Percentiles rank a stretch among this genome's conserved stretches.
Conservation (phyloP, 192 early-diverging fungal species). For the Backusella liffmaniae region DNA sequence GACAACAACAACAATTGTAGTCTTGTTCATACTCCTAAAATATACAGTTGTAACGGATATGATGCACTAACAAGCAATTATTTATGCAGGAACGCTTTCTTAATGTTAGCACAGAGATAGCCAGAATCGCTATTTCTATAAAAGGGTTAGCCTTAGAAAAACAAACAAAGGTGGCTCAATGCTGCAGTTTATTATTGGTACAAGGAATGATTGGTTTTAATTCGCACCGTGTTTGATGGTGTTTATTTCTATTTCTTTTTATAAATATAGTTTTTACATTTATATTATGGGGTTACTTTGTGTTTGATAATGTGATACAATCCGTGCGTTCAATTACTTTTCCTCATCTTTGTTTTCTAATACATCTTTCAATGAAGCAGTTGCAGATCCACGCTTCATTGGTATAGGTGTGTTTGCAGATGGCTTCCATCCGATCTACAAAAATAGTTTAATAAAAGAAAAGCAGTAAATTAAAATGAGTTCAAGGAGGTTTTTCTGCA, state of each 20-base stretch:
- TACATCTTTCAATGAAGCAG: slow-evolving; percentile 74
- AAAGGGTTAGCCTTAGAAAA: not conserved
- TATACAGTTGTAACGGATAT: slow-evolving; percentile 3
- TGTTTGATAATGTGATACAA: not conserved
- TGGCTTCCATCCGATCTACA: slow-evolving; percentile 94
- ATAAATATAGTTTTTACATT: not conserved
- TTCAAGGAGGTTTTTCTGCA: not conserved
- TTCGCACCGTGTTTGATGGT: not conserved
- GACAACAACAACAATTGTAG: not conserved
- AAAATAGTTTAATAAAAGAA: slow-evolving; percentile 9
- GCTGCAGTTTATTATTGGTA: not conserved
- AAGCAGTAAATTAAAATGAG: not conserved
- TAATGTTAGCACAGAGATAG: not conserved
- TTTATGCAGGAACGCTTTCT: not conserved
- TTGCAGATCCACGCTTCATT: slow-evolving; percentile 74
- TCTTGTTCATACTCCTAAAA: not conserved
- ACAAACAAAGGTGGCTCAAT: not conserved
- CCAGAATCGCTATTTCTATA: not conserved
- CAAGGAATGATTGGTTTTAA: not conserved
- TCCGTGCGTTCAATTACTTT: not conserved
- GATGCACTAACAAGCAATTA: not conserved
- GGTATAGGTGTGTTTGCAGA: slow-evolving; percentile 82
- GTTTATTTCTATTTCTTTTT: not conserved
- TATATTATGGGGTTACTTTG: not conserved
- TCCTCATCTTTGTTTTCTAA: slow-evolving; percentile 32